Conservation (phyloP, 495 filamentous ascomycete species). For the Penicillium lividum region DNA sequence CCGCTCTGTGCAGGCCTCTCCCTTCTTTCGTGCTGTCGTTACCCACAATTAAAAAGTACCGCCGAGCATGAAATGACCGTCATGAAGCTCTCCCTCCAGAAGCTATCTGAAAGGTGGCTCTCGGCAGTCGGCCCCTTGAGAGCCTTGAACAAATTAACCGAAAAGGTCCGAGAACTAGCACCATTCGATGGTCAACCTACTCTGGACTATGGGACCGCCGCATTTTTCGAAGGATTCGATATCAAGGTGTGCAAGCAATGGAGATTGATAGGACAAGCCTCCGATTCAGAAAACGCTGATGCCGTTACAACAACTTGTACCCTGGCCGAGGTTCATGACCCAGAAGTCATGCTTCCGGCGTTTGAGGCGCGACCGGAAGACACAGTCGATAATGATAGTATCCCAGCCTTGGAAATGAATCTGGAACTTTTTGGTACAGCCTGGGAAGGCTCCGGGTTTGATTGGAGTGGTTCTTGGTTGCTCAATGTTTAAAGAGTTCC, state of each 20-base stretch:
- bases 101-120: constrained; percentile 32
- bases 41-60: constrained; percentile 25
- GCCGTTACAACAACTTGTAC: constrained; percentile 17
- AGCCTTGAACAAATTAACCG: constrained; percentile 31
- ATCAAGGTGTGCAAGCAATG: constrained; percentile 29
- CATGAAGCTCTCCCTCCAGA: constrained; percentile 34
- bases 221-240: constrained; percentile 34
- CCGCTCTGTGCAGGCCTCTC: constrained; percentile 29
- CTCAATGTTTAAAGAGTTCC: constrained; percentile 18
- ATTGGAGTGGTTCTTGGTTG: constrained; percentile 34
- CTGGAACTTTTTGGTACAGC: constrained; percentile 25
- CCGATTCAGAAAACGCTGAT: constrained; percentile 6
- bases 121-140: constrained; percentile 31
- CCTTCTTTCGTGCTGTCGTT: constrained; percentile 30
- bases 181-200: constrained; percentile 20
- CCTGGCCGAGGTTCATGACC: constrained; percentile 26
- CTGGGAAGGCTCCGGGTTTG: constrained; percentile 34
- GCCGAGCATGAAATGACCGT: constrained; percentile 33
- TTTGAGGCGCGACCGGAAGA: constrained; percentile 19
- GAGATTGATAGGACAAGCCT: constrained; percentile 26
- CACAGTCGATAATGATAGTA: constrained; percentile 12
- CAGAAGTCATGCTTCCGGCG: constrained; percentile 9
- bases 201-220: constrained; percentile 23
- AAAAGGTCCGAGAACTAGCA: constrained; percentile 29
- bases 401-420: constrained; percentile 20